Percentiles rank a stretch among this genome's conserved stretches.
phyloP scores from a whole-genome alignment of 2,329 filamentous ascomycete genomes.

The Stagonosporopsis chrysanthemi region DNA sequence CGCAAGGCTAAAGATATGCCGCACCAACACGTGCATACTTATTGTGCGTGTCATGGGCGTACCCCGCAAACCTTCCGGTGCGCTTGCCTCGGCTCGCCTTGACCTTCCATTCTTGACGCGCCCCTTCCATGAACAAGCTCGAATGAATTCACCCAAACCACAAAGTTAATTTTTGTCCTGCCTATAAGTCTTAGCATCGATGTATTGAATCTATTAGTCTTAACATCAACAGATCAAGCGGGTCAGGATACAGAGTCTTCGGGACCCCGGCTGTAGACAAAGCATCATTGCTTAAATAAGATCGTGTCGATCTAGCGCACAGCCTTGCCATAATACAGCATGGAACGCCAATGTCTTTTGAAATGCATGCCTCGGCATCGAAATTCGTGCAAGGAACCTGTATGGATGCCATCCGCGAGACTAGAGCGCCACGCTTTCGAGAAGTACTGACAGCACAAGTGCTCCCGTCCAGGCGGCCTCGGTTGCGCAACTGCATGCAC shows the following conservation, averaged over 20 bases:
- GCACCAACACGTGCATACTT: background rate
- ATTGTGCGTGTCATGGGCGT: background rate
- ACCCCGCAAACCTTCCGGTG: conserved; percentile 10
- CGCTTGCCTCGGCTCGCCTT: conserved; percentile 15
- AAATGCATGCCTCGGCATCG: conserved; percentile 9
- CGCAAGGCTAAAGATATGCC: background rate
- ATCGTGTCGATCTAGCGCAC: background rate
- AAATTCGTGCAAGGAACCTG: background rate
- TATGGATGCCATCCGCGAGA: background rate
- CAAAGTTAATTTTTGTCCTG: background rate
- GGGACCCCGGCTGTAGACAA: background rate
- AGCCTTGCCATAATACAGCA: background rate
- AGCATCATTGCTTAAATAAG: background rate
- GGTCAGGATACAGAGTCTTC: background rate
- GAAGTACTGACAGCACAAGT: conserved; percentile 11
- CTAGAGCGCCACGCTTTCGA: conserved; percentile 1
- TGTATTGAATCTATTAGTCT: no score
- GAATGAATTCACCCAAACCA: background rate
- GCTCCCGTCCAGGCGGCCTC: conserved; percentile 2
- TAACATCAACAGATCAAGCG: no score
- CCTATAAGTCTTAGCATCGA: no score
- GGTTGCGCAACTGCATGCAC: background rate
- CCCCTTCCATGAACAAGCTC: background rate
- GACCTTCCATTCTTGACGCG: background rate
- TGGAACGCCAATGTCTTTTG: background rate